Base-by-base conservation (phyloP, 768 basidiomycete genomes). In the Calvatia gigantea region DNA sequence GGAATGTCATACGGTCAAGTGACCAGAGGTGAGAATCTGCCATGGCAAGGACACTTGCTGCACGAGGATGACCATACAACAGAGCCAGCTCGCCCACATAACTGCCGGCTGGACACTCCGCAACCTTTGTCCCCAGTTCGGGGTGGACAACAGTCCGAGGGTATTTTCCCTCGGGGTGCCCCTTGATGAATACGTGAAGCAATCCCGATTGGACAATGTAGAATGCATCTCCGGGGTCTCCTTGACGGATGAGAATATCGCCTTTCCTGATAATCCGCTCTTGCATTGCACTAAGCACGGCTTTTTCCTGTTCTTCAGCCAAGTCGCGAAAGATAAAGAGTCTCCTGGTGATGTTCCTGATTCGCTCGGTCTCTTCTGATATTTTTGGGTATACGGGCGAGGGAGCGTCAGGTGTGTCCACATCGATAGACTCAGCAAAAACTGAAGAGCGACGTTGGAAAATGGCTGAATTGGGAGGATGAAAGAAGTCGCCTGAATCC, bases 41-140 rank as follows among this genome's bases (percentile, higher is more conserved):
- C 42, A 89, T 83, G 8, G 96, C 86, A 33, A 97, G 74, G 41
- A 98, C 95, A 6, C 93, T 94, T 14, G 97, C 97, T 17, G 94
- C 93, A 29, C 97, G 91, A 37, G 92, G 91, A 61, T 96, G 94
- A 31, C 93, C 94, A 73, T 99, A 96, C 96, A 99, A 98, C 62
- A 99, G 75, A 28, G 97, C 97, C 53, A 99, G 79, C 72, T 99
- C 96, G 41, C 97, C 97, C 58, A 98, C 98, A 41, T 89, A 94
- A 57, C 80, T 84, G 3, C 94, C 94, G 1, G 91, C 85, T 42
- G 77, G 80, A 77, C 90, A 94, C 56, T 91, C 89, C 50, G 86
- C 83, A 1, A 98, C 97, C 67, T 89, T 85, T 57, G 82, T 85
- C 21, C 92, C 92, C 62, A 85, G 85, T 58, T 83, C 79, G 4